Evolutionary conservation across 2,329 filamentous ascomycete species (phyloP), one percentile per base, ranked within the genome.

Genomic region (Diaporthe humulicola): DNA sequence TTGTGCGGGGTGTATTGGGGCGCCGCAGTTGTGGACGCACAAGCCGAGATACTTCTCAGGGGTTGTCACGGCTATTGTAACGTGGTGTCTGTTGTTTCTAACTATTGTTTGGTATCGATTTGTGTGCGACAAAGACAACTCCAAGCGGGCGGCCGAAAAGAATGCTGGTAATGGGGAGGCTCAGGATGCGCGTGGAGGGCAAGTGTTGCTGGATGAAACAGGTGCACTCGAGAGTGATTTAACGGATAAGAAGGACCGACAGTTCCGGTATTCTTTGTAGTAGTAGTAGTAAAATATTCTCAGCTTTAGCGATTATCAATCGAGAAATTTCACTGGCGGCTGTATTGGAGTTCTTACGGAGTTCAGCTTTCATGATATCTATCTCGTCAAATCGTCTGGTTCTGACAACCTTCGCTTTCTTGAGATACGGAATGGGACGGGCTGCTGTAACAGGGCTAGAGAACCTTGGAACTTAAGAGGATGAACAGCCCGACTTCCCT

Each of bases 1-100:
- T 77, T 87, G 85, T 57, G 84, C 82, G 6, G 86, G 85, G 1
- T 86, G 85, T 77, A 87, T 88, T 70, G 86, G 81, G 0, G 80
- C 81, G 0, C 87, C 87, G n/a, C 87, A 89, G 78, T 81, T 88
- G 1, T 89, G 87, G 87, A 86, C 84, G 1, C 77, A 84, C 33
- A 81, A 79, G 64, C 85, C 87, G 15, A 79, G 85, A 17, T 88
- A 88, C 76, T 83, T 83, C 12, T 81, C 84, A n/a, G 87, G 87
- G 25, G 83, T 88, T 12, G 84, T 88, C 22, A 85, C 85, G 3
- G 82, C 81, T 2, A 80, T 88, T 40, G 85, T 86, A 3, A 85
- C 83, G 9, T 88, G 85, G 86, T 81, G 80, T 60, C 74, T 86
- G 7, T 78, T 87, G 2, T 80, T 86, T 70, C 64, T 84, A 0